These are phyloP conservation scores for Durio zibethinus DNA, from an alignment of 345 rosid genomes.

Conservation along the genomic window DNA sequence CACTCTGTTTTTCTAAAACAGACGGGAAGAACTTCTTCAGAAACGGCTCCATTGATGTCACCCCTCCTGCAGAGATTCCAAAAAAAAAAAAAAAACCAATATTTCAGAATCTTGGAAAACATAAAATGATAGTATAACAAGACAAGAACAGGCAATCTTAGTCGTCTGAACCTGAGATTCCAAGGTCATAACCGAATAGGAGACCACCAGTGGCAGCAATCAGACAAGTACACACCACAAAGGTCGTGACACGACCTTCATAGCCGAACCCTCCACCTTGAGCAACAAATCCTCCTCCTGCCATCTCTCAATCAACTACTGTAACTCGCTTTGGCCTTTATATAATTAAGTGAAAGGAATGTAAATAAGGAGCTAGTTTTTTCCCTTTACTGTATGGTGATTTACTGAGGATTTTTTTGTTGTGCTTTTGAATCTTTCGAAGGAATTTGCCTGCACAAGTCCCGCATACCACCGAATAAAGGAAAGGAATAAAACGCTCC, in stretches of 20 bases:
- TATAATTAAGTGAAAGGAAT: not conserved
- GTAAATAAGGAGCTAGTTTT: not conserved
- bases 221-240: constrained; percentile 60
- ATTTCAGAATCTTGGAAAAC: not conserved
- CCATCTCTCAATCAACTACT: constrained; percentile 30
- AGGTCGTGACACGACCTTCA: constrained; percentile 52
- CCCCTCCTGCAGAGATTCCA: constrained; percentile 49
- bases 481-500: not conserved
- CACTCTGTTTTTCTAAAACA: constrained; percentile 35
- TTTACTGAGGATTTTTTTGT: not conserved
- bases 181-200: constrained; percentile 78
- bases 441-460: not conserved
- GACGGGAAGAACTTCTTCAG: constrained; percentile 58
- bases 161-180: constrained; percentile 55
- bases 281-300: constrained; percentile 50
- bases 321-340: not conserved
- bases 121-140: not conserved
- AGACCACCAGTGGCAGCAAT: constrained; percentile 88
- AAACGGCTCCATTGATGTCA: constrained; percentile 72
- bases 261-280: constrained; percentile 32
- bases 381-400: not conserved
- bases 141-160: not conserved
- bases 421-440: not conserved
- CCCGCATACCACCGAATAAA: not conserved
- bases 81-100: not conserved